Conservation (phyloP, 768 basidiomycete genomes). For the Russula sp. region DNA sequence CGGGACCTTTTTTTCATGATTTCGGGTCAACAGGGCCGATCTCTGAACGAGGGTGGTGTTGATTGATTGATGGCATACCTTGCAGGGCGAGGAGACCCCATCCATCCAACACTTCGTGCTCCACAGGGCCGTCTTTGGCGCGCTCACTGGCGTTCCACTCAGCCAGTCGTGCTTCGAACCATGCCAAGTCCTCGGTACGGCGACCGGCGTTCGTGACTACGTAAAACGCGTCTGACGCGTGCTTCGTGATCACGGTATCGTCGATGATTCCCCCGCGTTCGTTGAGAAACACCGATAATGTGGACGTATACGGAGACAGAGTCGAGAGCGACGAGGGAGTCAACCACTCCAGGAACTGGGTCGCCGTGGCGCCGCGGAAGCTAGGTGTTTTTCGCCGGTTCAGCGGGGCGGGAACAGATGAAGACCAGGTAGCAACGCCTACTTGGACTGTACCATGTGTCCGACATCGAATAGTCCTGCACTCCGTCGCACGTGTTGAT, state of each 20-base stretch:
- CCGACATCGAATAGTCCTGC: constrained; percentile 95
- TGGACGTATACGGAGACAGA: constrained; percentile 67
- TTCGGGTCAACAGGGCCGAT: neutral
- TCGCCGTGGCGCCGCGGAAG: constrained; percentile 73
- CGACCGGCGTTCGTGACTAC: constrained; percentile 96
- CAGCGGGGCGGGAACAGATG: neutral
- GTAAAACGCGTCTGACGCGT: constrained; percentile 73
- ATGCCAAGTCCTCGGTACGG: constrained; percentile 69
- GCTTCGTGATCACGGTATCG: constrained; percentile 88
- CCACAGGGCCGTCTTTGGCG: constrained; percentile 52
- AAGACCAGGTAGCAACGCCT: constrained; percentile 21
- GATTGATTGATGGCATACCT: too few species aligned
- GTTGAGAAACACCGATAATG: constrained; percentile 85
- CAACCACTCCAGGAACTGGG: constrained; percentile 80
- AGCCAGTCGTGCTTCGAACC: constrained; percentile 59
- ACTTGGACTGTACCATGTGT: constrained; percentile 97
- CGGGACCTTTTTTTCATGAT: constrained; percentile 49
- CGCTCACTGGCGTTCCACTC: constrained; percentile 69
- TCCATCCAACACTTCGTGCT: constrained; percentile 70
- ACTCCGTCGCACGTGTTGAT: constrained; percentile 75
- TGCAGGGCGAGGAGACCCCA: constrained; percentile 91
- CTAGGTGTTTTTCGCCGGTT: constrained; percentile 32
- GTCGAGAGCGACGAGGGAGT: constrained; percentile 74
- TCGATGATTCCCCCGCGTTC: constrained; percentile 91
- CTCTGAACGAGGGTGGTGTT: neutral